phyloP scores from a whole-genome alignment of 164 flowering plant species.

The Sedum album region DNA sequence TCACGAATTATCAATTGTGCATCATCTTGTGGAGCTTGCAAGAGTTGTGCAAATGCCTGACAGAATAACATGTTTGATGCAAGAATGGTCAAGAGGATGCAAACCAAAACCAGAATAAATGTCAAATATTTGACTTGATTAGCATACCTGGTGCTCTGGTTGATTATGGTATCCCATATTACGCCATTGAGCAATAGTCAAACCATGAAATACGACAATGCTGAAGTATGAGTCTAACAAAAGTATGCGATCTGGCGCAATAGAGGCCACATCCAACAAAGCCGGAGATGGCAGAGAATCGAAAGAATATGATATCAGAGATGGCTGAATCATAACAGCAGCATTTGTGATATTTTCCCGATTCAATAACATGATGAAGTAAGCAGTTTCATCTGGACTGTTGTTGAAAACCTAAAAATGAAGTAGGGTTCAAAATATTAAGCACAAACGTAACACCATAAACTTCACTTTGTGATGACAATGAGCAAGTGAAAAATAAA shows the following conservation, averaged over 20 bases:
- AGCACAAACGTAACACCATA: background rate
- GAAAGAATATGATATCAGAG: slow-evolving; percentile 76
- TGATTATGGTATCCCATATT: slow-evolving; percentile 86
- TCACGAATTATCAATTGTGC: slow-evolving; percentile 63
- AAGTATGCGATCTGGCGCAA: slow-evolving; percentile 74
- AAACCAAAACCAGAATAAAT: too few species aligned
- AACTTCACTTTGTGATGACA: too few species aligned
- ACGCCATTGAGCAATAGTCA: slow-evolving; percentile 98
- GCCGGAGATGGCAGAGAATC: slow-evolving; percentile 67
- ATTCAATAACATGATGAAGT: slow-evolving; percentile 85
- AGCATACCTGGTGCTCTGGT: slow-evolving; percentile 71
- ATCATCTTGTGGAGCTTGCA: slow-evolving; percentile 84
- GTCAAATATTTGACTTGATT: too few species aligned
- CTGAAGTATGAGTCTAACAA: slow-evolving; percentile 87
- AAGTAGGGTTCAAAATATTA: background rate
- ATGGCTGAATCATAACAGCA: slow-evolving; percentile 95
- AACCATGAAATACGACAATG: slow-evolving; percentile 88
- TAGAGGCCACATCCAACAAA: slow-evolving; percentile 85
- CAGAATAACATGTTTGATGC: too few species aligned
- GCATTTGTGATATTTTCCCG: slow-evolving; percentile 76
- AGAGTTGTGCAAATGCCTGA: slow-evolving; percentile 70
- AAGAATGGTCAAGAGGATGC: too few species aligned
- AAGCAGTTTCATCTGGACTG: slow-evolving; percentile 99
- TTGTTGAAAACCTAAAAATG: slow-evolving; percentile 80
- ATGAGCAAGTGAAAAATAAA: background rate